phyloP scores from a whole-genome alignment of 345 rosid species.

The Eucalyptus marginata region DNA sequence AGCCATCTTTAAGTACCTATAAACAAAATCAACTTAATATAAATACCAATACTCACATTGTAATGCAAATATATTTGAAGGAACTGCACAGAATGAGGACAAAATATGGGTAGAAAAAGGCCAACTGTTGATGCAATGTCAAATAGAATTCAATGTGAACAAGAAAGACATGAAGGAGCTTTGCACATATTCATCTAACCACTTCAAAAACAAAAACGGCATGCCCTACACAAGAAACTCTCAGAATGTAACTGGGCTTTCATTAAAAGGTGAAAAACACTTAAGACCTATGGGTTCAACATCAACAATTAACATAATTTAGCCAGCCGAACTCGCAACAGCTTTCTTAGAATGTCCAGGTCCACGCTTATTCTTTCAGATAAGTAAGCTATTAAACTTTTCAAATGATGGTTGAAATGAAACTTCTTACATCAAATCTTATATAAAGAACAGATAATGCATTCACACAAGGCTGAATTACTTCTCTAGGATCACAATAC shows the following conservation, averaged over 20 bases:
- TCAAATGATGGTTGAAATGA: background rate
- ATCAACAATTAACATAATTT: background rate
- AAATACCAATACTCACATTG: background rate
- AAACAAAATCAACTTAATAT: conserved; percentile 1
- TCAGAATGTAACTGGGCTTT: background rate
- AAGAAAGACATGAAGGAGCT: background rate
- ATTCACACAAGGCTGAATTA: background rate
- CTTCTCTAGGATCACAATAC: background rate
- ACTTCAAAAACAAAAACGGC: background rate
- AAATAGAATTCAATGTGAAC: background rate
- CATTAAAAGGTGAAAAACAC: background rate
- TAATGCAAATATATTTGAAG: background rate
- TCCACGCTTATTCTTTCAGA: background rate
- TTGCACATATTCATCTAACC: background rate
- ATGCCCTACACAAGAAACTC: background rate
- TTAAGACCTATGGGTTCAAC: background rate
- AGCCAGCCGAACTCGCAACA: background rate
- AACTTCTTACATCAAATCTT: background rate
- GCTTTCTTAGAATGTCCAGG: background rate
- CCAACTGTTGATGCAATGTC: background rate
- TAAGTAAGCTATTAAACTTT: background rate
- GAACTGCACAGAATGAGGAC: background rate
- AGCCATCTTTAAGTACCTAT: conserved; percentile 77
- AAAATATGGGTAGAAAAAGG: background rate
- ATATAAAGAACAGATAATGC: background rate